phyloP scores from a whole-genome alignment of 108 stramenopile genomes.

The Cafeteria roenbergensis region DNA sequence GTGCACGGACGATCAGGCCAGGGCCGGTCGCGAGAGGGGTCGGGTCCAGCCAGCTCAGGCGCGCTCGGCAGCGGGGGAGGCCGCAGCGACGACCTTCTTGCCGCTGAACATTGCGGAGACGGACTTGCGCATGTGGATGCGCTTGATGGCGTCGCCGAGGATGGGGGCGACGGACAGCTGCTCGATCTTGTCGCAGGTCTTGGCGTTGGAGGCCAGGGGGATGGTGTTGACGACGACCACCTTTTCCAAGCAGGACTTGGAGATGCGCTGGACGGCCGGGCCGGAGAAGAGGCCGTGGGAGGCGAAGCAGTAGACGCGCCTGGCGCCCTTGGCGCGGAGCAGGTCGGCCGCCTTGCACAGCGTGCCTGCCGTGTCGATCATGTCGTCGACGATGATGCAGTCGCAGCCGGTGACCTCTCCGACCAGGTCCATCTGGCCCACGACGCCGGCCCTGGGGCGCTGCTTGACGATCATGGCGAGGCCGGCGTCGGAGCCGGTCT shows the following conservation, averaged over 20 bases:
- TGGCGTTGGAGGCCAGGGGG: constrained; percentile 35
- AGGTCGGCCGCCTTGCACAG: constrained; percentile 95
- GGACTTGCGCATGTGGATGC: constrained; percentile 95
- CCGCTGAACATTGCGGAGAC: constrained; percentile 98
- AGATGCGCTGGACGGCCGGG: constrained; percentile 85
- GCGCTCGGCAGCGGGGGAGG: too few species aligned
- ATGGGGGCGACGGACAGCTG: constrained; percentile 89
- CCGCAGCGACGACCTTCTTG: too few species aligned
- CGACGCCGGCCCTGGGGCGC: constrained; percentile 78
- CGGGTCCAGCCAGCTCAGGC: too few species aligned
- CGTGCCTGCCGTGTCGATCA: constrained; percentile 86
- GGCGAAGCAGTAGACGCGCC: constrained; percentile 95
- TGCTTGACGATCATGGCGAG: constrained; percentile 99
- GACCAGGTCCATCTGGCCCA: constrained; percentile 96
- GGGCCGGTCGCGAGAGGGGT: too few species aligned
- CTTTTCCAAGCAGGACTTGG: constrained; percentile 83
- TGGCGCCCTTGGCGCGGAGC: constrained; percentile 74
- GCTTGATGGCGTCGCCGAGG: constrained; percentile 91
- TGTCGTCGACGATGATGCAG: constrained; percentile 97
- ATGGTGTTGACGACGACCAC: constrained; percentile 50
- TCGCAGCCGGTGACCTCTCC: constrained; percentile 92
- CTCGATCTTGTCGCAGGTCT: constrained; percentile 56
- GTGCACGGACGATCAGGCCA: too few species aligned
- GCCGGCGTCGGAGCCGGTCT: constrained; percentile 48
- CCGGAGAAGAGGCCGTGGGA: constrained; percentile 91